Evolutionary conservation across 1,139 yeast genomes (phyloP).

Genomic region (Lodderomyces pseudojiufengensis): DNA sequence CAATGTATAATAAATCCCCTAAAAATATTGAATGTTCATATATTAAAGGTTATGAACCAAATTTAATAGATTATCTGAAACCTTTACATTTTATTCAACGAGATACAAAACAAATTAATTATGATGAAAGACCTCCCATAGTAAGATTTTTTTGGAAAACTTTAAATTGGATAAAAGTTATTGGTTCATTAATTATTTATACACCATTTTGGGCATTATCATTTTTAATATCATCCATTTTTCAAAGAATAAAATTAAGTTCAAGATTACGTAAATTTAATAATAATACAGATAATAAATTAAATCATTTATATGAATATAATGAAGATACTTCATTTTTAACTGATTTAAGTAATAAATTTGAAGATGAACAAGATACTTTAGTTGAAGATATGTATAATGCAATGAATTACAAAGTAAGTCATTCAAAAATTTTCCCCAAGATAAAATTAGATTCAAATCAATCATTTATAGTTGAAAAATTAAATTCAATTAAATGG

Average conservation of each 20-base stretch:
- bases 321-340: conserved; percentile 12
- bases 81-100: conserved; percentile 19
- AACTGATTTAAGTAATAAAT: conserved; percentile 19
- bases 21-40: conserved; percentile 43
- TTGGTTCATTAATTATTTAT: conserved; percentile 38
- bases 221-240: conserved; percentile 41
- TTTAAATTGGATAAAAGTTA: conserved; percentile 45
- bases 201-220: conserved; percentile 54
- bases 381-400: conserved; percentile 60
- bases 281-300: conserved; percentile 22
- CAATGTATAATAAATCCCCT: conserved; percentile 36
- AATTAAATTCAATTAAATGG: conserved; percentile 63
- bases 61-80: conserved; percentile 45
- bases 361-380: conserved; percentile 53
- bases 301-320: conserved; percentile 28
- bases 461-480: conserved; percentile 53
- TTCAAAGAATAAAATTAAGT: conserved; percentile 38
- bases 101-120: conserved; percentile 11
- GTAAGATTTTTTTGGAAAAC: conserved; percentile 22
- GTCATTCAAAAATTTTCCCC: conserved; percentile 30
- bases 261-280: conserved; percentile 30
- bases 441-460: conserved; percentile 33
- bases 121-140: conserved; percentile 5
- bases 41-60: conserved; percentile 49
- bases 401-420: conserved; percentile 45